Evolutionary conservation across 192 early-diverging fungal genomes (phyloP), one percentile per base, ranked within the genome.

Genomic region (Ambispora gerdemannii): DNA sequence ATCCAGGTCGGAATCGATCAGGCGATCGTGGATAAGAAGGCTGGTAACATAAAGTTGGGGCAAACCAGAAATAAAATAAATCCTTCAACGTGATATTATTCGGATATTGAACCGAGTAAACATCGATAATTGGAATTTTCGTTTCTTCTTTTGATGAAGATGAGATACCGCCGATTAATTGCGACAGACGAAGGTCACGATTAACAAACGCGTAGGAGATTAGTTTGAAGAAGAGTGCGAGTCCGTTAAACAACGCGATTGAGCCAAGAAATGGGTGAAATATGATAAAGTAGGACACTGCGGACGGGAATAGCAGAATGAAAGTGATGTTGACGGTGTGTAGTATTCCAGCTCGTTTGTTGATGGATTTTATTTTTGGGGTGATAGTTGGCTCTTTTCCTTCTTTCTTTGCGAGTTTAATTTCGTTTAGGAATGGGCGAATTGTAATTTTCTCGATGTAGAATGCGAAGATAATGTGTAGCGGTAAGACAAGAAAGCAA

Each of bases 31-130:
- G 93, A 72, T 93, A 95, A 0, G 84, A 83, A 33, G 91, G 88
- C 70, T 95, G 93, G 80, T 94, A 95, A 74, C 92, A 91, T 68
- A 95, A 76, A 27, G 93, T 95, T 10, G 93, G 93, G 8, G 88
- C 88, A 55, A 88, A 78, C 78, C 86, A 86, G 76, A 93, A 94
- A 75, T 94, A 93, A 4, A 80, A 63, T 58, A 90, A 62, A 74
- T 89, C 90, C 28, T 64, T 70, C 17, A 84, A 52, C 11, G 85
- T 86, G 51, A 95, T 82, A 73, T 93, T 93, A 51, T 80, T 69
- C 1, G 93, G 93, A 71, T 94, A 94, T 27, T 79, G 77, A 15
- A 87, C 76, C 3, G 78, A 70, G 53, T 88, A 86, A n/a, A 77
- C 70, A 61, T 84, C 83, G 24, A 64, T 53, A 24, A 72, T 61